Evolutionary conservation across 2,329 filamentous ascomycete species (phyloP).

Genomic region (Acephala macrosclerotiorum): DNA sequence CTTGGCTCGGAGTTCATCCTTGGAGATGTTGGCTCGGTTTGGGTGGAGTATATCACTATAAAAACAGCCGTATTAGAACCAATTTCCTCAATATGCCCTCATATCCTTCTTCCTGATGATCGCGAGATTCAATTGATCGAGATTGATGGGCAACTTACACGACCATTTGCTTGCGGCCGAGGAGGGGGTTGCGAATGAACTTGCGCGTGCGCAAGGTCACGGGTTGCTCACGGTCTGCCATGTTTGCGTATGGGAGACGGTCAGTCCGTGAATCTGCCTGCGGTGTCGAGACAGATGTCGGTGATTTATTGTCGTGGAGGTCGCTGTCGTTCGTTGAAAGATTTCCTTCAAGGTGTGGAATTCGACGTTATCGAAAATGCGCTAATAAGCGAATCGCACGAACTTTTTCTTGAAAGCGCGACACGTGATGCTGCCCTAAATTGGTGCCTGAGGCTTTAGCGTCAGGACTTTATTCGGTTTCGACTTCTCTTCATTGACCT

Average conservation of each 20-base stretch:
- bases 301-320: conserved; percentile 40
- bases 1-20: conserved; percentile 97
- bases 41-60: conserved; percentile 98
- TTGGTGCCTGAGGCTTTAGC: neutral
- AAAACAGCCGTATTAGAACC: conserved; percentile 32
- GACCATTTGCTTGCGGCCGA: conserved; percentile 99
- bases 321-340: conserved; percentile 37
- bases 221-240: conserved; percentile 83
- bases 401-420: neutral
- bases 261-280: conserved; percentile 41
- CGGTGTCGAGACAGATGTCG: conserved; percentile 43
- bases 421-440: neutral
- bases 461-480: neutral
- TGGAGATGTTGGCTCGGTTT: conserved; percentile 97
- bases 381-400: conserved; percentile 33
- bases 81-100: conserved; percentile 21
- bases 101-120: conserved; percentile 29
- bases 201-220: conserved; percentile 97
- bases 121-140: conserved; percentile 30
- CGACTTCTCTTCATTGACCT: neutral
- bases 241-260: conserved; percentile 64
- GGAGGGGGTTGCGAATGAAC: conserved; percentile 99
- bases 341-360: conserved; percentile 29
- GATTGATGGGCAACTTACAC: conserved; percentile 73
- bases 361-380: conserved; percentile 33